phyloP scores from a whole-genome alignment of 2,329 filamentous ascomycete genomes.

The Penicillium sp. region DNA sequence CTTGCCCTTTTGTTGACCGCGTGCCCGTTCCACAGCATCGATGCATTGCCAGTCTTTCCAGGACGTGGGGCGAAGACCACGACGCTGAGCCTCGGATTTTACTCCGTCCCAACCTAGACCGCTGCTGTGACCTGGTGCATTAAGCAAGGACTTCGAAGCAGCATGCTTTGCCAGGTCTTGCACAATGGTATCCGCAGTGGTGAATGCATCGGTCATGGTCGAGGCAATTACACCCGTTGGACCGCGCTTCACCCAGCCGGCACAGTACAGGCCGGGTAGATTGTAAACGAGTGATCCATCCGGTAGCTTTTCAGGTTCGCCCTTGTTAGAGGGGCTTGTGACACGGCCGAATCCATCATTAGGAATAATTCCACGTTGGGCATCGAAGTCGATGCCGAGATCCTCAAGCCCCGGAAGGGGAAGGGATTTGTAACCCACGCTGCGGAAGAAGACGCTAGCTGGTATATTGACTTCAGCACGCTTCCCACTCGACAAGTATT shows the following conservation, averaged over 20 bases:
- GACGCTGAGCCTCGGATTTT: slow-evolving; percentile 56
- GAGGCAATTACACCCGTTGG: slow-evolving; percentile 94
- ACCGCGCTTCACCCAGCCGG: slow-evolving; percentile 93
- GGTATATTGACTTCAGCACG: slow-evolving; percentile 52
- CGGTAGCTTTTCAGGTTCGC: slow-evolving; percentile 26
- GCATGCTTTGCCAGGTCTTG: slow-evolving; percentile 64
- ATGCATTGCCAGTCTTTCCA: slow-evolving; percentile 89
- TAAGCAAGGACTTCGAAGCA: slow-evolving; percentile 46
- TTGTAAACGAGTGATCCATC: slow-evolving; percentile 47
- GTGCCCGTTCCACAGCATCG: slow-evolving; percentile 70
- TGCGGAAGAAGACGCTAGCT: slow-evolving; percentile 77
- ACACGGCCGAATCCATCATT: slow-evolving; percentile 81
- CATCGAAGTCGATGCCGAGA: slow-evolving; percentile 75
- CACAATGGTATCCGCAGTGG: slow-evolving; percentile 78
- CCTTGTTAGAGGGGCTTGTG: slow-evolving; percentile 39
- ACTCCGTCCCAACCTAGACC: slow-evolving; percentile 75
- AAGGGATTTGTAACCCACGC: slow-evolving; percentile 89
- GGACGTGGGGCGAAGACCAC: slow-evolving; percentile 62
- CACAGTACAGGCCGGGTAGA: slow-evolving; percentile 79
- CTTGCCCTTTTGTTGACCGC: slow-evolving; percentile 68
- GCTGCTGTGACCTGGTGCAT: slow-evolving; percentile 40
- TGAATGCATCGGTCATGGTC: slow-evolving; percentile 93
- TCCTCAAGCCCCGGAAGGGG: slow-evolving; percentile 71
- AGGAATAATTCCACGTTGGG: slow-evolving; percentile 69
- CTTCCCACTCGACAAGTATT: slow-evolving; percentile 52